These are phyloP conservation scores for Ceratocystis alfenasii DNA, from an alignment of 2,329 filamentous ascomycete genomes.

Conservation along the genomic window DNA sequence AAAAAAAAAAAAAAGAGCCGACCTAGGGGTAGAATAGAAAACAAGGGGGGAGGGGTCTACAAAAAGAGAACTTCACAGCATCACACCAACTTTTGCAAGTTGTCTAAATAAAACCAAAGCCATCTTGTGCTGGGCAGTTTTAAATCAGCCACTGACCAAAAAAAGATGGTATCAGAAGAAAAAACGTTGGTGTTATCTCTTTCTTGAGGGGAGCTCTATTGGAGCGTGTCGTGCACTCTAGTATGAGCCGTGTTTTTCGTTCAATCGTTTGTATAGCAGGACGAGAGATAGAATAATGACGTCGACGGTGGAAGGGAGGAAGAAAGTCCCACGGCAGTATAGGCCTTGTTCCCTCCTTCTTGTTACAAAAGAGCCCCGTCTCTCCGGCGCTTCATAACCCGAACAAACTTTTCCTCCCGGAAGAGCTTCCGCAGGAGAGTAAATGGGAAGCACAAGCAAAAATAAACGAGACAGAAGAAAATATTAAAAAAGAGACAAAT, in stretches of 20 bases:
- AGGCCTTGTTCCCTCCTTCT: background rate
- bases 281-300: background rate
- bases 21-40: background rate
- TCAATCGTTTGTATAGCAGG: background rate
- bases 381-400: background rate
- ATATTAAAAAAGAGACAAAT: background rate
- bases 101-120: slow-evolving; percentile 1
- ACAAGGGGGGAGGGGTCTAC: background rate
- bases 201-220: background rate
- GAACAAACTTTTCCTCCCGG: background rate
- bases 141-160: background rate
- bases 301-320: background rate
- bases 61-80: background rate
- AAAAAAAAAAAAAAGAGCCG: background rate
- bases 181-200: background rate
- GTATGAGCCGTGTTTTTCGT: background rate
- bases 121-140: background rate
- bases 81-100: background rate
- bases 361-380: background rate
- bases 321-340: background rate
- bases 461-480: background rate
- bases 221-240: background rate
- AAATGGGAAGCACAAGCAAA: background rate
- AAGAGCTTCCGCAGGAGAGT: background rate
- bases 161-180: background rate